Percentiles rank a stretch among this genome's conserved stretches.
These are phyloP conservation scores for Macrophomina tecta DNA, from an alignment of 2,329 filamentous ascomycete species.

Conservation along the genomic window DNA sequence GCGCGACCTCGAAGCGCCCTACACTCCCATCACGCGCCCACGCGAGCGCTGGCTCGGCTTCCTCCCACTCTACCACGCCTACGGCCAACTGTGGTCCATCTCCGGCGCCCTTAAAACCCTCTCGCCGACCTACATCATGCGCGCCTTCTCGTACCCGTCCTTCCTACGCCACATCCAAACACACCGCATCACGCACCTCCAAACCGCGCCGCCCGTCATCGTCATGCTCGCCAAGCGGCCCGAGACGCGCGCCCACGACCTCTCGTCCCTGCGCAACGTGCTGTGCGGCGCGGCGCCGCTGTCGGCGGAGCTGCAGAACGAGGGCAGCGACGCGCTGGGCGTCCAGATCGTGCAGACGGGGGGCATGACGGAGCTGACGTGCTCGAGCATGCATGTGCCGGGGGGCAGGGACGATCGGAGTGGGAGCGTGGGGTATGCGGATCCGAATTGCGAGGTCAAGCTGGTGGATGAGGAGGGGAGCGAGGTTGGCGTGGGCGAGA, in stretches of 20 bases:
- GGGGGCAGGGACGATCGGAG: constrained; percentile 15
- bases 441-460: constrained; percentile 17
- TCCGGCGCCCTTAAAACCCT: constrained; percentile 42
- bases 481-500: not conserved
- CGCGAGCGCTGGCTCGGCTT: constrained; percentile 45
- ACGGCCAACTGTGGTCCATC: constrained; percentile 51
- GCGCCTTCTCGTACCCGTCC: constrained; percentile 43
- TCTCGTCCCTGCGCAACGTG: constrained; percentile 42
- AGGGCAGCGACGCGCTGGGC: constrained; percentile 43
- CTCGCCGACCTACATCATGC: constrained; percentile 48
- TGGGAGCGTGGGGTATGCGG: constrained; percentile 13
- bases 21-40: constrained; percentile 32
- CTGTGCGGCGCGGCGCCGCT: constrained; percentile 49
- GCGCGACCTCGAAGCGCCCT: constrained; percentile 43
- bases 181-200: constrained; percentile 47
- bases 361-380: constrained; percentile 60
- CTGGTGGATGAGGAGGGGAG: constrained; percentile 2
- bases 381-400: constrained; percentile 42
- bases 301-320: constrained; percentile 45
- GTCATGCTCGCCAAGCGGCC: constrained; percentile 47
- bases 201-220: constrained; percentile 48
- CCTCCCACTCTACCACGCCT: constrained; percentile 43
- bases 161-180: constrained; percentile 44
- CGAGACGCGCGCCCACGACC: constrained; percentile 42
- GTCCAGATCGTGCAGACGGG: constrained; percentile 52